Evolutionary conservation across 2,329 filamentous ascomycete species (phyloP), one percentile per base, ranked within the genome.

Genomic region (Pseudogymnoascus sp.): DNA sequence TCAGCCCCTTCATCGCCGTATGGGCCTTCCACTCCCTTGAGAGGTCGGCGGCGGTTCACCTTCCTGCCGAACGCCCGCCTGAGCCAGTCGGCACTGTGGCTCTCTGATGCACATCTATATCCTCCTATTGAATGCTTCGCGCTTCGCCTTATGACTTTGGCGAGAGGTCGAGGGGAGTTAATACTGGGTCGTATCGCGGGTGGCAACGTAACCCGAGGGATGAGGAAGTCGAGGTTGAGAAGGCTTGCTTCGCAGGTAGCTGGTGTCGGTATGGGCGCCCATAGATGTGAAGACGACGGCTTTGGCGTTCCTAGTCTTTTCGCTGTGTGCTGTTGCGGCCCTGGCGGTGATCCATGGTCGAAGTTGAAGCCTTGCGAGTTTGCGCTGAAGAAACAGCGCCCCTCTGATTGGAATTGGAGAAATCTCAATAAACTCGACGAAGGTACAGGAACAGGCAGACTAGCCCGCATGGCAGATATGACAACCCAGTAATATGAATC

Each of bases 341-440:
- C 63, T 65, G 66, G 63, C 18, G 62, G 65, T 18, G 69, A 64
- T 49, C 65, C 64, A 67, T 68, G 65, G 61, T 69, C 68, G 66
- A 69, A 70, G 62, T 42, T 68, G 66, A 68, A 68, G 64, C 66
- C 66, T 68, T 60, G 70, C 62, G 68, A 71, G 69, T 77, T 79
- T 62, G 77, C 72, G 62, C 72, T 77, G 73, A 82, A 80, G 69
- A 84, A 82, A 66, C 76, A 78, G 53, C 83, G 72, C 62, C 79
- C 79, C 69, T 89, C 82, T 67, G 88, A 85, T 74, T 93, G 90
- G 62, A 80, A 84, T 68, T 85, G 86, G 66, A 95, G 80, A 74
- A 90, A 93, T 68, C 86, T 86, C 66, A 95, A 79, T 18, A 93
- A 82, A 46, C 75, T 76, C 63, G 76, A 72, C 62, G 84, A 86